These are phyloP conservation scores for Neonothopanus nambi DNA, from an alignment of 1,284 basidiomycete species.

Conservation along the genomic window DNA sequence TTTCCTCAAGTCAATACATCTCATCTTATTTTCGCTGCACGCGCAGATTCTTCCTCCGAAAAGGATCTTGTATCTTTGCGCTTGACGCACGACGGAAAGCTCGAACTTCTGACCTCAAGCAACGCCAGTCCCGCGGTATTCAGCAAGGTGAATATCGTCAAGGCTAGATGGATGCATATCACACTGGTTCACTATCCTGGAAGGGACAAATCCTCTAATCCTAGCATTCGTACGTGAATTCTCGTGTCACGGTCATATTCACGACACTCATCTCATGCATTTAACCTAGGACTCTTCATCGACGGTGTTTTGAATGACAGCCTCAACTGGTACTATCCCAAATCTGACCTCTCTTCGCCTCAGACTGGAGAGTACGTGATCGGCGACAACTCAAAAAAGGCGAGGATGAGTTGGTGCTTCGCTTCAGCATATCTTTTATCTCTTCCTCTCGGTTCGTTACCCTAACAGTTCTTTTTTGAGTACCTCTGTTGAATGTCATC, in stretches of 20 bases:
- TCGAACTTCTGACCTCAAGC: constrained; percentile 50
- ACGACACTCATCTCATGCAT: too few species aligned
- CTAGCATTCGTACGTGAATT: constrained; percentile 58
- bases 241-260: too few species aligned
- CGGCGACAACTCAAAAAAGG: constrained; percentile 46
- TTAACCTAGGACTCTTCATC: constrained; percentile 67
- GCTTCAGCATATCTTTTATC: constrained; percentile 67
- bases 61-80: constrained; percentile 41
- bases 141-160: constrained; percentile 45
- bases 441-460: constrained; percentile 54
- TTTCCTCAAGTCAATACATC: constrained; percentile 41
- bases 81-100: constrained; percentile 54
- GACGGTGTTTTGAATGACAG: constrained; percentile 69
- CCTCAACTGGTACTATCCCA: constrained; percentile 62
- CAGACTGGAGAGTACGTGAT: constrained; percentile 46
- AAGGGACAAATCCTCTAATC: constrained; percentile 41
- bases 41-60: constrained; percentile 30
- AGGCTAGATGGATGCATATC: constrained; percentile 69
- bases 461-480: background rate
- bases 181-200: constrained; percentile 63
- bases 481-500: constrained; percentile 8
- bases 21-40: constrained; percentile 49
- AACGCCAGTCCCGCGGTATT: constrained; percentile 42
- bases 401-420: constrained; percentile 65
- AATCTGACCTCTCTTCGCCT: constrained; percentile 37